phyloP scores from a whole-genome alignment of 2,329 filamentous ascomycete genomes.

The Fusarium albidum region DNA sequence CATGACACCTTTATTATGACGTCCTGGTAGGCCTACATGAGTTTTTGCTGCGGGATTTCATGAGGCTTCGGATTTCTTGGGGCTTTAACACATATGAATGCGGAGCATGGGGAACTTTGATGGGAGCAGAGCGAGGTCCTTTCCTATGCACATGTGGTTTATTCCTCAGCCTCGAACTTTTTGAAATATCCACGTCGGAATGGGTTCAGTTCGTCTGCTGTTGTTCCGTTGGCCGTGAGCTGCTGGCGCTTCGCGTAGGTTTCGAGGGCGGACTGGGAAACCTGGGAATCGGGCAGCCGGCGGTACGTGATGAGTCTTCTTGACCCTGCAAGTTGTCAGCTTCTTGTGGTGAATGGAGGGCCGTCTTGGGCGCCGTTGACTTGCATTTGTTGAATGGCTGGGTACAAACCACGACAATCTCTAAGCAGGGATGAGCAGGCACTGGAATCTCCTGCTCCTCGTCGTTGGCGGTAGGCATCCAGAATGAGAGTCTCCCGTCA shows the following conservation, averaged over 20 bases:
- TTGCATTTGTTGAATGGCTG: slow-evolving; percentile 91
- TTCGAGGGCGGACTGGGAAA: slow-evolving; percentile 55
- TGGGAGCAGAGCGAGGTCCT: slow-evolving; percentile 29
- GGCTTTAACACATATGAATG: slow-evolving; percentile 29
- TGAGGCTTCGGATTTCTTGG: slow-evolving; percentile 26
- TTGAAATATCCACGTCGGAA: slow-evolving; percentile 68
- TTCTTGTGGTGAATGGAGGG: neutral
- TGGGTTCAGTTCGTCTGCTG: slow-evolving; percentile 67
- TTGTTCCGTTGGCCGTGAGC: slow-evolving; percentile 51
- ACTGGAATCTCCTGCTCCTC: slow-evolving; percentile 79
- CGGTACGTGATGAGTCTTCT: slow-evolving; percentile 87
- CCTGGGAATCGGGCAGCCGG: slow-evolving; percentile 67
- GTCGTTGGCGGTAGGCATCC: slow-evolving; percentile 94
- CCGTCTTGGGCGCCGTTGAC: slow-evolving; percentile 25
- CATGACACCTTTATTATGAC: slow-evolving; percentile 32
- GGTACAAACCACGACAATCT: slow-evolving; percentile 78
- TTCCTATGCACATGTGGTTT: slow-evolving; percentile 34
- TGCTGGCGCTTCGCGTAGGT: slow-evolving; percentile 43
- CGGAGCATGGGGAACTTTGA: slow-evolving; percentile 36
- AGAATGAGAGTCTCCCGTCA: slow-evolving; percentile 84
- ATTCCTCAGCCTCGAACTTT: slow-evolving; percentile 55
- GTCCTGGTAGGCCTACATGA: slow-evolving; percentile 25
- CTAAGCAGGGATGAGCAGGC: slow-evolving; percentile 78
- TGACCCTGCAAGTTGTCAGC: slow-evolving; percentile 69
- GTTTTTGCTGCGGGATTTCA: slow-evolving; percentile 17